These are phyloP conservation scores for Thuidium tamariscinum DNA, from an alignment of 225 moss, liverwort and hornwort species.

Conservation along the genomic window DNA sequence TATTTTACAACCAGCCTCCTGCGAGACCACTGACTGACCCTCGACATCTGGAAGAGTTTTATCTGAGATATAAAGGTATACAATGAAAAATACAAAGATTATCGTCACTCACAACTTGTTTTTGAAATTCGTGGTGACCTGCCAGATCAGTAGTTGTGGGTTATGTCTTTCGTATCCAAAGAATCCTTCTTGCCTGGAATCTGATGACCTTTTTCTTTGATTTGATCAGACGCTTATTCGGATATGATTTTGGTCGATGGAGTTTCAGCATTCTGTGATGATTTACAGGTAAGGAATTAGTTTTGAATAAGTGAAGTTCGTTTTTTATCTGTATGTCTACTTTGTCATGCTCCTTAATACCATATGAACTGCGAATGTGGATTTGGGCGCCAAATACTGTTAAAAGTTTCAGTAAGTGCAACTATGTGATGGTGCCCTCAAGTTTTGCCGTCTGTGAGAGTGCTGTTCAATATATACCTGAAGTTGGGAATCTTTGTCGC, in stretches of 20 bases:
- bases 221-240: constrained; percentile 70
- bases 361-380: neutral
- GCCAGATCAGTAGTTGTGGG: neutral
- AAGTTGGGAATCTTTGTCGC: neutral
- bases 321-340: neutral
- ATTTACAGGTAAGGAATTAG: constrained; percentile 45
- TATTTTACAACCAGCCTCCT: constrained; percentile 83
- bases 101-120: neutral
- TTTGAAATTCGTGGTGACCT: neutral
- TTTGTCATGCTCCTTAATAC: neutral
- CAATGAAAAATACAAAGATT: neutral
- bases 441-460: neutral
- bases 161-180: neutral
- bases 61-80: constrained; percentile 80
- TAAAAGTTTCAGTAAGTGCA: neutral
- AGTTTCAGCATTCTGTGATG: constrained; percentile 85
- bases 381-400: neutral
- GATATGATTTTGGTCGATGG: constrained; percentile 96
- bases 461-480: neutral
- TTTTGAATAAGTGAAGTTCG: neutral
- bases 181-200: neutral
- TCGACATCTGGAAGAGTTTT: constrained; percentile 83
- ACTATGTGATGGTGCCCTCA: neutral
- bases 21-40: constrained; percentile 76
- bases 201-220: neutral